Evolutionary conservation across 1,284 basidiomycete genomes (phyloP).

Genomic region (Rhizopogon parksii): DNA sequence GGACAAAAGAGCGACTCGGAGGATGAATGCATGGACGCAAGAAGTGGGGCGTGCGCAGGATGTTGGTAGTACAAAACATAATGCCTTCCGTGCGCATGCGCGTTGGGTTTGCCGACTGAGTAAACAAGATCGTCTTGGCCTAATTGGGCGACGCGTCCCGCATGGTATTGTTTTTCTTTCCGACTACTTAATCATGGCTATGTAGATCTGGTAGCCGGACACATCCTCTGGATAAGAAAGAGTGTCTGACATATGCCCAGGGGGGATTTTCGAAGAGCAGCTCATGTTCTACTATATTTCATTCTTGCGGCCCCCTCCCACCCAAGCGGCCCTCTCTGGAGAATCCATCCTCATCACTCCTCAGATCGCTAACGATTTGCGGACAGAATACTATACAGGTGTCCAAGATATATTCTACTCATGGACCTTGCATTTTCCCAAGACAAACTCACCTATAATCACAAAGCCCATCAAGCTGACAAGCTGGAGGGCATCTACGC

Average conservation of each 20-base stretch:
- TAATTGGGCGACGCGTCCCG: neutral
- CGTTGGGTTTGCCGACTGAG: neutral
- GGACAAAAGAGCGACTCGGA: slow-evolving; percentile 17
- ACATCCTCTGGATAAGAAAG: neutral
- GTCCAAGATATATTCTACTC: slow-evolving; percentile 49
- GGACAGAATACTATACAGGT: slow-evolving; percentile 54
- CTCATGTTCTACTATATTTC: slow-evolving; percentile 73
- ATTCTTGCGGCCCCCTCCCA: slow-evolving; percentile 69
- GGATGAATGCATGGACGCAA: slow-evolving; percentile 12
- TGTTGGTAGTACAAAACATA: slow-evolving; percentile 22
- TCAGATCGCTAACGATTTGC: slow-evolving; percentile 73
- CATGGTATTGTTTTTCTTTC: neutral
- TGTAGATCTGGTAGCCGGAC: neutral
- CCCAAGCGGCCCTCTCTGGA: slow-evolving; percentile 33
- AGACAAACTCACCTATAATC: slow-evolving; percentile 14
- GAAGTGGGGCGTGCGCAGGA: slow-evolving; percentile 16
- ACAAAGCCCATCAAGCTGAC: slow-evolving; percentile 59
- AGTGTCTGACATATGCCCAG: neutral
- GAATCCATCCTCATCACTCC: slow-evolving; percentile 51
- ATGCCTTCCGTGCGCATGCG: neutral
- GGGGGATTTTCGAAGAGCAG: neutral
- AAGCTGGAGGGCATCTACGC: slow-evolving; percentile 55
- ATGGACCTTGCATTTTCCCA: slow-evolving; percentile 32
- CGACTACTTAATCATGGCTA: no score
- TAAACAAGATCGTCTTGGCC: neutral